phyloP scores from a whole-genome alignment of 805 yeast genomes.

The Teunomyces pallodes region DNA sequence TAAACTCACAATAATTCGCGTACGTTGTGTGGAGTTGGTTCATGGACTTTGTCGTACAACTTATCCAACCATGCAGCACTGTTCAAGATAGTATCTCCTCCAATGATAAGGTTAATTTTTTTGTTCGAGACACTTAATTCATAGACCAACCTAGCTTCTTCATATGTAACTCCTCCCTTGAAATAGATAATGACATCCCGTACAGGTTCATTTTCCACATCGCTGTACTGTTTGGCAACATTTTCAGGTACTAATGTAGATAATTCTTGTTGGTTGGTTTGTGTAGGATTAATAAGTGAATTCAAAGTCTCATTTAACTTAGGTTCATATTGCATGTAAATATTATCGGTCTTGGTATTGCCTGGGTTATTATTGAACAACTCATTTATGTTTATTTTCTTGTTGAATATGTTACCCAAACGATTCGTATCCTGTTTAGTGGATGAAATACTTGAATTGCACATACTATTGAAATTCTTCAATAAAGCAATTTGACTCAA shows the following conservation, averaged over 20 bases:
- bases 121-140: constrained; percentile 60
- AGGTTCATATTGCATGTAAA: constrained; percentile 91
- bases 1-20: constrained; percentile 25
- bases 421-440: constrained; percentile 10
- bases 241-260: constrained; percentile 41
- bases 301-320: constrained; percentile 49
- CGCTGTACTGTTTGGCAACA: constrained; percentile 26
- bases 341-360: constrained; percentile 50
- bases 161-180: constrained; percentile 89
- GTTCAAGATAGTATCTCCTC: constrained; percentile 53
- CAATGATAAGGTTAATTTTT: constrained; percentile 69
- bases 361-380: constrained; percentile 26
- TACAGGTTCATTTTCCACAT: constrained; percentile 30
- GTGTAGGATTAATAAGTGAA: constrained; percentile 15
- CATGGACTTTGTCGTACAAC: constrained; percentile 31
- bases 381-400: constrained; percentile 29
- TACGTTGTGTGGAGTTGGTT: constrained; percentile 21
- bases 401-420: constrained; percentile 30
- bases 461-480: constrained; percentile 25
- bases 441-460: constrained; percentile 13
- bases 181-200: constrained; percentile 72
- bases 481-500: constrained; percentile 30
- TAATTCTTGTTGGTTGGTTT: constrained; percentile 13
- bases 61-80: constrained; percentile 33
- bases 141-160: constrained; percentile 81